Evolutionary conservation across 208 protist species (phyloP).

Genomic region (Herpetomonas samuelpessoai): DNA sequence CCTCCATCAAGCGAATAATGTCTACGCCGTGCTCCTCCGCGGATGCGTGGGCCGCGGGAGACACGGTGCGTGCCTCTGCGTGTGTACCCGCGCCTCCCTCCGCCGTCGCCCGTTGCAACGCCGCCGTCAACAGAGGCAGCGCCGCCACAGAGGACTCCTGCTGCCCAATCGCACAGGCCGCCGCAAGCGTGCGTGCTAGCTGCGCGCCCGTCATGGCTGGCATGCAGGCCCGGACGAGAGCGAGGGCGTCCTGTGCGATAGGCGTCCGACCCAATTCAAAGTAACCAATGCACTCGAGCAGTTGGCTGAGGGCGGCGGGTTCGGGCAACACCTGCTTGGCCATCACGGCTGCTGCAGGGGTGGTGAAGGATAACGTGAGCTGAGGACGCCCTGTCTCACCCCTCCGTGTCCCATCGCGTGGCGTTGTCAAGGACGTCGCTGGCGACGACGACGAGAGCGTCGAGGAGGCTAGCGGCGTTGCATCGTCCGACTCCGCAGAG

Average conservation of each 20-base stretch:
- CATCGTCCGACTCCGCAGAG: conserved; percentile 5
- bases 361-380: too few relatives aligned
- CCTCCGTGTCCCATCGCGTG: too few relatives aligned
- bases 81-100: too few relatives aligned
- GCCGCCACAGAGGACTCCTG: conserved; percentile 42
- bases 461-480: background rate
- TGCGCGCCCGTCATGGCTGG: conserved; percentile 48
- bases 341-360: too few relatives aligned
- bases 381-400: too few relatives aligned
- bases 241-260: conserved; percentile 52
- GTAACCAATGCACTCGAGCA: conserved; percentile 80
- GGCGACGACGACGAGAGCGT: background rate
- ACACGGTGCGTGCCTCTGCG: background rate
- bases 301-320: conserved; percentile 40
- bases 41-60: conserved; percentile 13
- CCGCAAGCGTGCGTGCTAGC: conserved; percentile 58
- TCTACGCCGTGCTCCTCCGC: conserved; percentile 13
- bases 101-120: too few relatives aligned
- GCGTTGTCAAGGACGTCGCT: too few relatives aligned
- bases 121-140: conserved; percentile 52
- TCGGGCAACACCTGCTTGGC: too few relatives aligned
- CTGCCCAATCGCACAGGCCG: conserved; percentile 62
- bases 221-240: conserved; percentile 45
- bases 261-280: conserved; percentile 59
- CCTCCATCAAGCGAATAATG: conserved; percentile 60